A percentile compares a stretch with the other conserved stretches of the same genome.
phyloP scores from a whole-genome alignment of 2,329 filamentous ascomycete species.

The Alternaria tenuissima region DNA sequence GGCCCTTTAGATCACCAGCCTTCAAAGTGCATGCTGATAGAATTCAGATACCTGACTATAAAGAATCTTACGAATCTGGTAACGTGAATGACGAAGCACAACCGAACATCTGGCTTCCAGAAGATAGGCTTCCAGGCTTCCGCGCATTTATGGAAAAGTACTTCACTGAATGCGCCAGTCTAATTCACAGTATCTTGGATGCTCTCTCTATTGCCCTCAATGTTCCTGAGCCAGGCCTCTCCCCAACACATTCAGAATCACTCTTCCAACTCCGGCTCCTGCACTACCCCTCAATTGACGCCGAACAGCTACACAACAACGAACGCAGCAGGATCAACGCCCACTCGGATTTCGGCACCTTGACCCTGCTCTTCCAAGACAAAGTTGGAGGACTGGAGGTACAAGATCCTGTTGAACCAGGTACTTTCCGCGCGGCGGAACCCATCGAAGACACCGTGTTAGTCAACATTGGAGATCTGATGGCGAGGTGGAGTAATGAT shows the following conservation, averaged over 20 bases:
- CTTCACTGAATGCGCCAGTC: constrained; percentile 29
- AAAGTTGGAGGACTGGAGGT: constrained; percentile 53
- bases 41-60: no score
- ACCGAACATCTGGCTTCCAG: no score
- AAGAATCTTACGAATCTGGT: no score
- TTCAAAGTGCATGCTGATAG: no score
- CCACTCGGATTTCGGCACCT: constrained; percentile 54
- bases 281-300: constrained; percentile 19
- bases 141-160: constrained; percentile 37
- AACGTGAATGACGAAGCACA: no score
- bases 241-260: no score
- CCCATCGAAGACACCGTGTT: constrained; percentile 46
- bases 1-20: no score
- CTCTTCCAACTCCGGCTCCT: no score
- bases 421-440: constrained; percentile 39
- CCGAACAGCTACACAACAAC: constrained; percentile 30
- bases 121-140: constrained; percentile 43
- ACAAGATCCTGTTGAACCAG: constrained; percentile 36
- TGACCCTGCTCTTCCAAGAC: constrained; percentile 56
- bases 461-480: constrained; percentile 53
- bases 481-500: constrained; percentile 52
- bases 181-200: constrained; percentile 39
- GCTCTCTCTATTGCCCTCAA: constrained; percentile 37
- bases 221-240: no score
- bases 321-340: constrained; percentile 49